phyloP scores from a whole-genome alignment of 176 grass and related monocot genomes.

The Echinochloa phyllopogon region DNA sequence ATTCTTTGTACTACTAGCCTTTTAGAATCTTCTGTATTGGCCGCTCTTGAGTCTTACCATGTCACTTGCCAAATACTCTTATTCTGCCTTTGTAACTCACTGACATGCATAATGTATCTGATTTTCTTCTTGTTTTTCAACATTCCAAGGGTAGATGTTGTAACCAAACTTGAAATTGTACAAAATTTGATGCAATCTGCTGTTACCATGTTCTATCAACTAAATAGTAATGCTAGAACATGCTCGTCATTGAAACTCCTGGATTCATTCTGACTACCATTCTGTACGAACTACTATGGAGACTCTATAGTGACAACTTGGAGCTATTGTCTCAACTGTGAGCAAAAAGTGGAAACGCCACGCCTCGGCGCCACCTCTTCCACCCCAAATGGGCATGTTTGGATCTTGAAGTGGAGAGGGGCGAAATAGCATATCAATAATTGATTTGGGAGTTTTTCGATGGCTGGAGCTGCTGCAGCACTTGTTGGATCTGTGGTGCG shows the following conservation, averaged over 20 bases:
- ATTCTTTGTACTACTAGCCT: not conserved
- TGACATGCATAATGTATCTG: not conserved
- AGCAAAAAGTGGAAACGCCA: no score
- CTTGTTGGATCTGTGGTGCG: no score
- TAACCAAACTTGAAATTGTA: not conserved
- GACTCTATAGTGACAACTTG: not conserved
- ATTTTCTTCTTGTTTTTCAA: not conserved
- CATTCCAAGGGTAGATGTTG: not conserved
- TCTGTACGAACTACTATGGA: no score
- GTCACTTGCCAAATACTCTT: not conserved
- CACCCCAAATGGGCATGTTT: no score
- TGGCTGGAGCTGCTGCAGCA: no score
- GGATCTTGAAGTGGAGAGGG: no score
- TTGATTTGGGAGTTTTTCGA: no score
- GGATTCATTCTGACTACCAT: not conserved
- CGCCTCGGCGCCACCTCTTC: no score
- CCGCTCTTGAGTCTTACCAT: not conserved
- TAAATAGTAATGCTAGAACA: not conserved
- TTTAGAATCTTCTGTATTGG: not conserved
- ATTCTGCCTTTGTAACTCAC: not conserved
- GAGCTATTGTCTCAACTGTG: no score
- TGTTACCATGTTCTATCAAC: not conserved
- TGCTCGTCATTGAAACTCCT: not conserved
- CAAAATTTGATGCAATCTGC: not conserved
- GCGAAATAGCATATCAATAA: no score